phyloP scores from a whole-genome alignment of 176 grass and related monocot genomes.

The Bolboschoenus planiculmis region DNA sequence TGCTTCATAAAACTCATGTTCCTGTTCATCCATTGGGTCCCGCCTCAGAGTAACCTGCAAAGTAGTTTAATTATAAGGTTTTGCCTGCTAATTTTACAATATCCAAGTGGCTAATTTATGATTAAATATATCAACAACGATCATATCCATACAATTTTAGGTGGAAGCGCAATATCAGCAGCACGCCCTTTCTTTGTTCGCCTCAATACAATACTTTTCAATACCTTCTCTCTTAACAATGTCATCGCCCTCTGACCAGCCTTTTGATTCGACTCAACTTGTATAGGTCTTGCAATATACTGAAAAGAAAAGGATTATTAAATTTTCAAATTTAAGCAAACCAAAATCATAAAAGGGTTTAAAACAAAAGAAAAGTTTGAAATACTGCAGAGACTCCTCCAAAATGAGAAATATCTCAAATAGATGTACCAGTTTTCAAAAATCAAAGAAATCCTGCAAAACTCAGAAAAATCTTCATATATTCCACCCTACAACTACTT shows the following conservation, averaged over 20 bases:
- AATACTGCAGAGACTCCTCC: background rate
- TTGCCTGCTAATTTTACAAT: background rate
- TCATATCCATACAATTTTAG: conserved; percentile 59
- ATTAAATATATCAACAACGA: background rate
- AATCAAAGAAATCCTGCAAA: background rate
- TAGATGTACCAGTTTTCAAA: background rate
- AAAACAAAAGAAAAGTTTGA: too few species aligned
- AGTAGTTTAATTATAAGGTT: background rate
- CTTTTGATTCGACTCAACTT: conserved; percentile 21
- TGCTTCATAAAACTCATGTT: conserved; percentile 95
- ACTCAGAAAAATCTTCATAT: background rate
- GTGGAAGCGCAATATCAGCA: conserved; percentile 89
- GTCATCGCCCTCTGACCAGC: conserved; percentile 52
- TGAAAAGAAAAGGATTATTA: conserved; percentile 28
- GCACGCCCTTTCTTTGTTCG: conserved; percentile 85
- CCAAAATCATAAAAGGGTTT: background rate
- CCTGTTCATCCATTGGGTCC: conserved; percentile 69
- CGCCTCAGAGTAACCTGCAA: conserved; percentile 80
- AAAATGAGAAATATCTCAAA: background rate
- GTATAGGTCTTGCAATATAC: conserved; percentile 71
- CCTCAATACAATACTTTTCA: conserved; percentile 83
- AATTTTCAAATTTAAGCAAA: background rate
- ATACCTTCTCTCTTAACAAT: conserved; percentile 73
- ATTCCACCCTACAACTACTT: background rate
- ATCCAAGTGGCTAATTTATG: background rate